These are phyloP conservation scores for Colletotrichum euphorbiae DNA, from an alignment of 2,329 filamentous ascomycete genomes.

Conservation along the genomic window DNA sequence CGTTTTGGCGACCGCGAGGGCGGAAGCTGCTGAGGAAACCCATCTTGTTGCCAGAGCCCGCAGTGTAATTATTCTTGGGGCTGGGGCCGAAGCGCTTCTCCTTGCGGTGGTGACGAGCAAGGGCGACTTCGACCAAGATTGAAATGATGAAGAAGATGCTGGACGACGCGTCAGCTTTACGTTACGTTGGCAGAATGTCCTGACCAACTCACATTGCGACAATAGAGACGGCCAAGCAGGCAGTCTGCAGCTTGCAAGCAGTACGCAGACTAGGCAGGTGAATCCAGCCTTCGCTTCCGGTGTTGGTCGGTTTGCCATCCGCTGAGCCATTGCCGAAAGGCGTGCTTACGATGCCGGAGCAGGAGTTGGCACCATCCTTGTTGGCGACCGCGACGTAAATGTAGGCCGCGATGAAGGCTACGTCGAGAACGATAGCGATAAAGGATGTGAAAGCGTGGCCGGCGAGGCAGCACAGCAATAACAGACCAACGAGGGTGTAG, in stretches of 20 bases:
- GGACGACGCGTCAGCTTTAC: not conserved
- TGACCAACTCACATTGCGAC: conserved; percentile 72
- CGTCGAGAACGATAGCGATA: conserved; percentile 79
- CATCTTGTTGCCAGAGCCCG: conserved; percentile 53
- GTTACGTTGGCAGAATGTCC: too few relatives aligned
- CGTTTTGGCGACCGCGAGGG: conserved; percentile 47
- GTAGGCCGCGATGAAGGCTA: conserved; percentile 81
- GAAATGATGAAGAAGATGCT: conserved; percentile 82
- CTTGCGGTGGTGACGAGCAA: conserved; percentile 78
- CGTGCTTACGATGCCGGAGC: conserved; percentile 70
- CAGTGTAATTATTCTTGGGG: conserved; percentile 68
- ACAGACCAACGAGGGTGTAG: conserved; percentile 78
- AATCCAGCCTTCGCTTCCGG: conserved; percentile 62
- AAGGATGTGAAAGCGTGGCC: conserved; percentile 79
- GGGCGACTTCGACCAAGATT: conserved; percentile 73
- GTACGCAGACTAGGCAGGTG: conserved; percentile 58
- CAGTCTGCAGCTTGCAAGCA: conserved; percentile 82
- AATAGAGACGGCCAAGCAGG: conserved; percentile 81
- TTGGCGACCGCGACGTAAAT: conserved; percentile 85
- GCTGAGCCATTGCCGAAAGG: conserved; percentile 75
- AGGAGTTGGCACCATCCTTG: conserved; percentile 74
- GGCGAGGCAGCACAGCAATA: conserved; percentile 83
- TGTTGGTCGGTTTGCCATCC: conserved; percentile 58
- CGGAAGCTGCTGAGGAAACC: conserved; percentile 52
- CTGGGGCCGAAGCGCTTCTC: conserved; percentile 76